Evolutionary conservation across 352 stramenopile species (phyloP), one percentile per base, ranked within the genome.

Genomic region (Phytophthora capsici): DNA sequence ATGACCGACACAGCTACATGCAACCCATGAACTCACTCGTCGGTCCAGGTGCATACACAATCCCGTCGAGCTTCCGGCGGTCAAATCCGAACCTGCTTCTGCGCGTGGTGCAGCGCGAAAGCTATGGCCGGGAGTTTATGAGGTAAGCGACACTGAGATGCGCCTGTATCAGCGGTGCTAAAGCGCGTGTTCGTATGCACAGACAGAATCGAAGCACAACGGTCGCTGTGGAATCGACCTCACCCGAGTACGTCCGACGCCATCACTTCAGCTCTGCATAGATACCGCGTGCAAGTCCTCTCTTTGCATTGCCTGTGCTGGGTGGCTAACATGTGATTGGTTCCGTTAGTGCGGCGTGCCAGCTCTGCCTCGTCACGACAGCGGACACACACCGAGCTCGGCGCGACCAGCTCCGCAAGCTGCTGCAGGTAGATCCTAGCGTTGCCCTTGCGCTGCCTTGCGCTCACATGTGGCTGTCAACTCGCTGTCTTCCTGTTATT

Each of bases 81-180:
- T 44, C 41, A 13, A 12, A 49, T 23, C 57, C 68, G 10, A 89
- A 88, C 34, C 50, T 75, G 26, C 51, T 77, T 16, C 47, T 86
- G 26, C 77, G 70, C 23, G 65, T 71, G 9, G 70, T 89, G 41
- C 82, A 89, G 30, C 78, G 71, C 26, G 57, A 81, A 25, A 71
- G 66, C 13, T 90, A 82, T 34, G 82, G 82, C 30, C 71, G 82
- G 22, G 77, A 90, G 20, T 90, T 89, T 57, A 71, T 79, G 13
- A 77, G 77, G 80, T 89, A 45, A 45, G 36, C 45, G 43, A 16
- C 17, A 37, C 14, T 22, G 20, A 9, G 17, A n/a, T 26, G 44
- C 37, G 22, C 28, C 44, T 46, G 17, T 54, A 54, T 63, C 41
- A 57, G 38, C 48, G 30, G 44, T 43, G 41, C 45, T 64, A 14